Base-by-base conservation (phyloP, 2,329 filamentous ascomycete genomes). In the Ophiostoma himal-ulmi region DNA sequence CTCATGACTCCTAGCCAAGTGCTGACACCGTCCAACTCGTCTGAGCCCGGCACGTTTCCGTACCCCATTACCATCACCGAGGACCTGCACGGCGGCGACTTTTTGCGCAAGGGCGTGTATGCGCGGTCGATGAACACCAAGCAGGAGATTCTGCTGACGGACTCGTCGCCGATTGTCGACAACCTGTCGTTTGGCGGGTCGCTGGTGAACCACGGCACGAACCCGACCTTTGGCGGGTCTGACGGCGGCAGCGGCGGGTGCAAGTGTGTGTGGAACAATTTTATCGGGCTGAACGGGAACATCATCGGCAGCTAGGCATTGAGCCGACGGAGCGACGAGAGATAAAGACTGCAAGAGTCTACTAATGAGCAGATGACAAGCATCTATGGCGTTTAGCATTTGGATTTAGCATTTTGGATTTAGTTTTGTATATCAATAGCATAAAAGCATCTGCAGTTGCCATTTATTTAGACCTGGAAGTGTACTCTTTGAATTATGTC, bases 191-290 rank as follows among this genome's bases (percentile, higher is more conserved):
- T 82, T 65, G 84, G 82, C 3, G 86, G 87, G 2, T 79, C 79
- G 6, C 77, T 84, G 73, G 79, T 89, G 70, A 90, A 90, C 75
- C 77, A 79, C 30, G 78, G 77, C 1, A 75, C 76, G 0, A 80
- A 88, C 72, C 74, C 78, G 13, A 82, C 79, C 36, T 79, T 85
- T 71, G 88, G 88, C 1, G 88, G 88, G 0, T 84, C 86, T 73
- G 88, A 90, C 76, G 88, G 88, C 30, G 88, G 88, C 52, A 84
- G 82, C 0, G 87, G 87, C 20, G 88, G 88, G 1, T 90, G 88
- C 75, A 82, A 80, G 77, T 90, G 88, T 76, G 80, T 83, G 74
- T 90, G 87, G 85, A 80, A 82, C 70, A 90, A 90, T 72, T 88
- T 80, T 74, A 72, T 80, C 41, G 74, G 72, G 14, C 44, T 69